Base-by-base conservation (phyloP, 2,329 filamentous ascomycete species). In the Xylariaceae sp. region DNA sequence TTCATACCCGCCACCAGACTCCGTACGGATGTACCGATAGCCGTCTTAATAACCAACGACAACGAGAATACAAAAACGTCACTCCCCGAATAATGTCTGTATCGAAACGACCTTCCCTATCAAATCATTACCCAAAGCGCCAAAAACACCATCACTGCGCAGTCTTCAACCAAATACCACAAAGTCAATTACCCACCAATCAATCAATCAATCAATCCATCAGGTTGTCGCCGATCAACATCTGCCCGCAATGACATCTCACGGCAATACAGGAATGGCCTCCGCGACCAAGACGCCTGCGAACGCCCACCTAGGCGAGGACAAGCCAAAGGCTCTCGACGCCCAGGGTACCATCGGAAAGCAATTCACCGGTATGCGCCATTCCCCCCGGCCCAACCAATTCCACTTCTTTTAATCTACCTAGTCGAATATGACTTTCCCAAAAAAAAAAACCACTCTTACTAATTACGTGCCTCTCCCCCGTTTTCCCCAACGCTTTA, bases 291-390 rank as follows among this genome's bases (percentile, higher is more conserved):
- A 57, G 35, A 70, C 68, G 8, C 68, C 68, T 4, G 68, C 68
- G 39, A 70, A 60, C n/a, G 63, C 66, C 0, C 61, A 58, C 6
- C 44, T 70, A 6, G 68, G 68, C 50, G 60, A 65, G 12, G 64
- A 67, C 46, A 66, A 70, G 61, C 72, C 74, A 32, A 74, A 70
- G 58, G 63, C 72, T 0, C 70, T 83, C 46, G 80, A 79, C 41
- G 75, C 73, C 0, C 67, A 74, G 0, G 80, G 80, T 4, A 68
- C 73, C 0, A 73, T 83, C 35, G 80, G 80, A 26, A 80, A 78
- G 60, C 77, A 81, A 27, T 83, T 83, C 62, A 83, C 76, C 3
- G 73, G 75, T 77, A 65, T 47, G 67, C 3, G 7, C 12, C 19
- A 19, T 19, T 19, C 19, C 19, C 19, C 1, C 19, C 19, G 1